A percentile compares a stretch with the other conserved stretches of the same genome.
These are phyloP conservation scores for Solanum hybrid DNA, from an alignment of 305 asterid genomes.

Conservation along the genomic window DNA sequence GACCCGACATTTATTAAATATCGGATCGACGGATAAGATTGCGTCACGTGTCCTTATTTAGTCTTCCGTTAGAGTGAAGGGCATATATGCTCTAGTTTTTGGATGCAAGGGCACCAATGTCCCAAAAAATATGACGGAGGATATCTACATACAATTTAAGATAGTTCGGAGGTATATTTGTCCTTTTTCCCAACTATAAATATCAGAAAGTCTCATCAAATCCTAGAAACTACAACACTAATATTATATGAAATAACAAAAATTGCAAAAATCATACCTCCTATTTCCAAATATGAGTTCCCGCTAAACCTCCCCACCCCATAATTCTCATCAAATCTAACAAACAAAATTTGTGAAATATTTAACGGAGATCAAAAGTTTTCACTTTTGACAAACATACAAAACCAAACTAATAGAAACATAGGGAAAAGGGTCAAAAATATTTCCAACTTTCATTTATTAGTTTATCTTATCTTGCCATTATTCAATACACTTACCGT, in stretches of 20 bases:
- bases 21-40: neutral
- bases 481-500: neutral
- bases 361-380: neutral
- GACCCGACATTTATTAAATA: too few species aligned
- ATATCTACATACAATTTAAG: too few species aligned
- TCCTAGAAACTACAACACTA: neutral
- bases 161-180: neutral
- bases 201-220: neutral
- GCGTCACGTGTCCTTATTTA: accelerated
- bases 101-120: neutral
- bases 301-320: neutral
- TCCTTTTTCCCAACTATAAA: neutral
- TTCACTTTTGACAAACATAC: neutral
- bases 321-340: neutral
- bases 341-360: neutral
- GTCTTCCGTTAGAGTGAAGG: neutral
- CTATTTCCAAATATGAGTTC: neutral
- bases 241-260: neutral
- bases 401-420: neutral
- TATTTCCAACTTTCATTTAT: too few species aligned
- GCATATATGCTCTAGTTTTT: neutral
- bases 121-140: neutral
- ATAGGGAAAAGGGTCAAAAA: too few species aligned
- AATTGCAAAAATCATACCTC: neutral
- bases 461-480: too few species aligned